These are phyloP conservation scores for Cucumis cinereus DNA, from an alignment of 306 rosid genomes.

Conservation along the genomic window DNA sequence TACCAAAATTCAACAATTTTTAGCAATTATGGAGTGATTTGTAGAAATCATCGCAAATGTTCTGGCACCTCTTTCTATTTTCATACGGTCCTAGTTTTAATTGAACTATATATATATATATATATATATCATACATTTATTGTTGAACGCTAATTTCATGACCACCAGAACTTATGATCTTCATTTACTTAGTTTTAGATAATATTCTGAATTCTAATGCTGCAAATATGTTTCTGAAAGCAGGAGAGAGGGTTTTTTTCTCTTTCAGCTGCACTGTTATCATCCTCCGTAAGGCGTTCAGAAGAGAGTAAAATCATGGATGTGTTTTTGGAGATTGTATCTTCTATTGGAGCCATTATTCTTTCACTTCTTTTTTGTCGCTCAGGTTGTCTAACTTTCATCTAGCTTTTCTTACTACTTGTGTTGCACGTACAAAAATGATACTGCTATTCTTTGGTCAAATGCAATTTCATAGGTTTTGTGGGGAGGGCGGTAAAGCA, in stretches of 20 bases:
- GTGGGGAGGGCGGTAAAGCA: too few species aligned
- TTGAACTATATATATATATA: neutral
- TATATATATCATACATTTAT: neutral
- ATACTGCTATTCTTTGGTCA: neutral
- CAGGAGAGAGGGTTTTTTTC: conserved; percentile 98
- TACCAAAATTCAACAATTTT: neutral
- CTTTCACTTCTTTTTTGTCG: conserved; percentile 79
- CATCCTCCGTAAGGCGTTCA: conserved; percentile 48
- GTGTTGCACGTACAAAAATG: neutral
- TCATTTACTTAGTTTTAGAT: neutral
- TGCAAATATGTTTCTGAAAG: conserved; percentile 11
- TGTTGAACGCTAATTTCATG: neutral
- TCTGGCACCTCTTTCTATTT: neutral
- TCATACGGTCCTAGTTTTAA: neutral
- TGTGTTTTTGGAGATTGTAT: conserved; percentile 57
- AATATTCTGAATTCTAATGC: neutral
- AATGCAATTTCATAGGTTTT: too few species aligned
- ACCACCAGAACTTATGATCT: neutral
- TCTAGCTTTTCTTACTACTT: conserved; percentile 6
- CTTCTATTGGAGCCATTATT: conserved; percentile 76
- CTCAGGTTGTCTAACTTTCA: conserved; percentile 43
- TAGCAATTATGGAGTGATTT: neutral
- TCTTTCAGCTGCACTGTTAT: conserved; percentile 77
- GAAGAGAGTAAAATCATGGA: conserved; percentile 57
- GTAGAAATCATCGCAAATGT: neutral